Evolutionary conservation across 768 basidiomycete species (phyloP).

Genomic region (Boletus eberwhitei): DNA sequence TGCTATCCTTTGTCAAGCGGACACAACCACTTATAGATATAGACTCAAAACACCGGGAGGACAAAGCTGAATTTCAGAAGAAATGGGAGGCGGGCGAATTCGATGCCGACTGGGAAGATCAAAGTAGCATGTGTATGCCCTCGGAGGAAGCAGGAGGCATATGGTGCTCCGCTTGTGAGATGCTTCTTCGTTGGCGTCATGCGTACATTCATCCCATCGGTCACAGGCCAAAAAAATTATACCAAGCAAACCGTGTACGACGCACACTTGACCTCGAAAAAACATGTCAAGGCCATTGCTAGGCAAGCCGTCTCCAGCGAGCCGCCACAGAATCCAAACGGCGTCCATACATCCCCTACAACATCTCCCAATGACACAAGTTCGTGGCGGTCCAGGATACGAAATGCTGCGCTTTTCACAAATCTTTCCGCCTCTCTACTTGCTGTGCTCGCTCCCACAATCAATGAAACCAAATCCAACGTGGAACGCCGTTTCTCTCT

Average conservation of each 20-base stretch:
- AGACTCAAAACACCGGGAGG: slow-evolving; percentile 60
- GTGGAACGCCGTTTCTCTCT: slow-evolving; percentile 95
- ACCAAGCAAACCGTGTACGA: slow-evolving; percentile 98
- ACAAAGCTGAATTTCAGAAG: slow-evolving; percentile 66
- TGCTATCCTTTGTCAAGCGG: slow-evolving; percentile 81
- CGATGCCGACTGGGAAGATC: slow-evolving; percentile 65
- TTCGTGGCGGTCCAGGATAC: slow-evolving; percentile 46
- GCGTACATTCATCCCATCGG: slow-evolving; percentile 2
- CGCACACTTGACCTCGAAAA: slow-evolving; percentile 93
- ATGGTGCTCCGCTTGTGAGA: slow-evolving; percentile 93
- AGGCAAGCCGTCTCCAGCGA: slow-evolving; percentile 54
- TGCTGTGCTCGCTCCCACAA: slow-evolving; percentile 53
- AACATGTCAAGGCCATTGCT: slow-evolving; percentile 87
- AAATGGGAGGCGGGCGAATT: slow-evolving; percentile 81
- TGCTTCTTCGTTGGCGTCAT: slow-evolving; percentile 1
- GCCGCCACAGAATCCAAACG: slow-evolving; percentile 35
- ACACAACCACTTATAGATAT: slow-evolving; percentile 82
- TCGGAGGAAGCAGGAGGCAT: slow-evolving; percentile 61
- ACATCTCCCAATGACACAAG: slow-evolving; percentile 33
- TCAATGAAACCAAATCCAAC: slow-evolving; percentile 92
- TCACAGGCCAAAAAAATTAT: slow-evolving; percentile 86
- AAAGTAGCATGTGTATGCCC: slow-evolving; percentile 35
- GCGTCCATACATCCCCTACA: slow-evolving; percentile 22
- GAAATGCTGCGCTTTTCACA: slow-evolving; percentile 68
- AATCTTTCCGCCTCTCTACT: slow-evolving; percentile 69